Base-by-base conservation (phyloP, 805 yeast genomes). In the Pichia rugopelliculosa region DNA sequence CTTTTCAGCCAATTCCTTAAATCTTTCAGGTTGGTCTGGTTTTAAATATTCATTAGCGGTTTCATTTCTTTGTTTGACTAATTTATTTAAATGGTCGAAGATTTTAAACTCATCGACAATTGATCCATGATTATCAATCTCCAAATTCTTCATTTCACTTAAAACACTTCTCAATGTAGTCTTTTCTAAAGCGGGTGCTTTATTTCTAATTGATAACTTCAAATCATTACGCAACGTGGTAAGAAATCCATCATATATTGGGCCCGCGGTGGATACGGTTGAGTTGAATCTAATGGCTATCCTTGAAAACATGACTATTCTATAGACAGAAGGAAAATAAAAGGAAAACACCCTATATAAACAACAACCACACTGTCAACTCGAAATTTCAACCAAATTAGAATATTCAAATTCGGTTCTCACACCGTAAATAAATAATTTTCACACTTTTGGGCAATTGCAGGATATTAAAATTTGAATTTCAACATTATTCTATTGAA, bases 1-100 rank as follows among this genome's bases (percentile, higher is more conserved):
- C 41, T 62, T 65, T 23, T 57, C 54, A 6, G 68, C 71, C 34
- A 66, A 54, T 40, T 66, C 67, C 24, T 62, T 62, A 44, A 71
- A 71, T 50, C 71, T 60, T 49, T 72, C 76, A n/a, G 68, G 66
- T 22, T 73, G 58, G 17, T 70, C 66, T 36, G 66, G 70, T 40
- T 65, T 61, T 42, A 60, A 46, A 51, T 69, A 73, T 46, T 67
- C 68, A 7, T 51, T 57, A 17, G 72, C 71, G 4, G 74, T 63
- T 12, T 62, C 62, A 26, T 55, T 53, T 53, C 77, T 62, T 49
- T 73, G 73, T 45, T 67, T 70, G 45, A 65, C 58, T 69, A 73
- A 64, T 47, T 70, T 70, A 30, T 50, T 42, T 12, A 67, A 52
- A 39, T 66, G 55, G 46, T 66, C 69, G 42, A 59, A 64, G 34